Percentiles rank a stretch among this genome's conserved stretches.
Evolutionary conservation across 164 flowering plant species (phyloP).

Genomic region (Brasenia schreberi): DNA sequence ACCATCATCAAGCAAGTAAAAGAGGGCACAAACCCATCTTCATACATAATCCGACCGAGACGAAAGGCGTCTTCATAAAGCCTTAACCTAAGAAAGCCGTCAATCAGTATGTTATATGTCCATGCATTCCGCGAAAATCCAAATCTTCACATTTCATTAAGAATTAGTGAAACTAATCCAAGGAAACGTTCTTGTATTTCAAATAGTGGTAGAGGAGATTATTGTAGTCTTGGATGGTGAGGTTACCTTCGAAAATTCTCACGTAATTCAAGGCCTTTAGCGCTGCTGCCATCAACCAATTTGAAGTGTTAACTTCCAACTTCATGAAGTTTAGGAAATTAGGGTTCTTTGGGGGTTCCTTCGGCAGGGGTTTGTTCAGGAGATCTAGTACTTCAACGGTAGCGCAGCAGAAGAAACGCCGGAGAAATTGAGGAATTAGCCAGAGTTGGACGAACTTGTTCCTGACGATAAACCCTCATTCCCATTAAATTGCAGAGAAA

Average conservation of each 20-base stretch:
- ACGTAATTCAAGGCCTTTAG: slow-evolving; percentile 15
- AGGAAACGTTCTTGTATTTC: slow-evolving; percentile 13
- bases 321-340: slow-evolving; percentile 4
- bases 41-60: slow-evolving; percentile 24
- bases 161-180: slow-evolving; percentile 15
- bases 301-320: slow-evolving; percentile 15
- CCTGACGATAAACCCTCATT: no score
- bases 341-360: slow-evolving; percentile 2
- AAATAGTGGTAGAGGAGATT: slow-evolving; percentile 26
- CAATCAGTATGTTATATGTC: slow-evolving; percentile 29
- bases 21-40: slow-evolving; percentile 30
- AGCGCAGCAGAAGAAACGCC: slow-evolving; percentile 3
- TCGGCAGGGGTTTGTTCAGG: slow-evolving; percentile 1
- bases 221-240: no score
- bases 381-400: slow-evolving; percentile 2
- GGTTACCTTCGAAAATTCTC: no score
- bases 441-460: no score
- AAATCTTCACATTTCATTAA: slow-evolving; percentile 20
- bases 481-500: no score
- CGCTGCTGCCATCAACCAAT: slow-evolving; percentile 8
- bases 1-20: slow-evolving; percentile 15
- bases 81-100: slow-evolving; percentile 23
- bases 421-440: neutral
- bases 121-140: slow-evolving; percentile 30
- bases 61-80: slow-evolving; percentile 11